Conservation (phyloP, 1,139 yeast genomes). For the Pichia sp. region DNA sequence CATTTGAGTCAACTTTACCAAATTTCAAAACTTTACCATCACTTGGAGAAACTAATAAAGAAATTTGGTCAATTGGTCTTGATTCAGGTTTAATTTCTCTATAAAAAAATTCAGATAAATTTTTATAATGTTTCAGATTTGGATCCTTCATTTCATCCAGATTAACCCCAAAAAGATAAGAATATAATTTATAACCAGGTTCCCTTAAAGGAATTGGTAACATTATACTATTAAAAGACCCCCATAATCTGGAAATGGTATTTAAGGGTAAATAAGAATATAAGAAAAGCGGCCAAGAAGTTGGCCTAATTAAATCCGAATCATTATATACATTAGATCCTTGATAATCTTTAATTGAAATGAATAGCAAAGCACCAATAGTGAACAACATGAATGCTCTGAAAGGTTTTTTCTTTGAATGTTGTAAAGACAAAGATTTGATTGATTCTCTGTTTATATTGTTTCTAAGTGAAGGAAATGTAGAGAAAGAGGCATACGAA, state of each 20-base stretch:
- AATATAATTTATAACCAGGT: slow-evolving; percentile 75
- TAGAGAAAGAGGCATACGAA: neutral
- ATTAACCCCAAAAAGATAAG: slow-evolving; percentile 80
- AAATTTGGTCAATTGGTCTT: slow-evolving; percentile 62
- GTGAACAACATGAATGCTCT: slow-evolving; percentile 11
- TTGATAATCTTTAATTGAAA: slow-evolving; percentile 14
- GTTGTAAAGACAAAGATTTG: neutral
- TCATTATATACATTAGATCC: slow-evolving; percentile 26
- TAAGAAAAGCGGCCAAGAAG: slow-evolving; percentile 84
- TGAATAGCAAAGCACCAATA: slow-evolving; percentile 17
- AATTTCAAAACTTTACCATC: slow-evolving; percentile 87
- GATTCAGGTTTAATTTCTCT: slow-evolving; percentile 72
- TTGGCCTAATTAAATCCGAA: slow-evolving; percentile 46
- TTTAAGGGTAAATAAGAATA: slow-evolving; percentile 89
- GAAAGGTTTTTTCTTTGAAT: slow-evolving; percentile 8
- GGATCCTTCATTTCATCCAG: slow-evolving; percentile 84
- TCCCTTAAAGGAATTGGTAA: slow-evolving; percentile 85
- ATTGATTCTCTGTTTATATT: neutral
- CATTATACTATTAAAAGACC: slow-evolving; percentile 73
- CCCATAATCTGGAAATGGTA: slow-evolving; percentile 92
- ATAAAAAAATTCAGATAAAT: slow-evolving; percentile 88
- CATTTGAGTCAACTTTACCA: slow-evolving; percentile 68
- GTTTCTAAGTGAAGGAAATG: neutral
- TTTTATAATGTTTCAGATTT: slow-evolving; percentile 64
- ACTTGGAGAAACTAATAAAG: slow-evolving; percentile 78